Percentiles rank a stretch among this genome's conserved stretches.
Conservation (phyloP, 805 yeast genomes). For the Ogataea philodendri region DNA sequence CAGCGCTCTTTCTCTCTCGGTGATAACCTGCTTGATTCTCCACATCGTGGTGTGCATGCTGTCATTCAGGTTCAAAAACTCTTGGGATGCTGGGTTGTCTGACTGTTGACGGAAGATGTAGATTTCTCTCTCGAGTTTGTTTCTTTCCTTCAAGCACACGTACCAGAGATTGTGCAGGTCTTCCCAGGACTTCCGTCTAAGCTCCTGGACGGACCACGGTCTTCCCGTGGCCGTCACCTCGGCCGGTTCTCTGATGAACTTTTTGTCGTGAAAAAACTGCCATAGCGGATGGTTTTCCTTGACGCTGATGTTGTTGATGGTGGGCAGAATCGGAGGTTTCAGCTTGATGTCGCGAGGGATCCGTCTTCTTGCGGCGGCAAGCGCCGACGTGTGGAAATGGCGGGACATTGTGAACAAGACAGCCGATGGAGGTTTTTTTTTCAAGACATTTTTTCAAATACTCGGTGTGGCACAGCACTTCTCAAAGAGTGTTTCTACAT, state of each 20-base stretch:
- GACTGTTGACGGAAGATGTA: constrained; percentile 48
- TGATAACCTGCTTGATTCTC: constrained; percentile 80
- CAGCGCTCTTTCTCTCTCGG: constrained; percentile 78
- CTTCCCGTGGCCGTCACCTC: constrained; percentile 59
- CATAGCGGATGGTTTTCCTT: constrained; percentile 90
- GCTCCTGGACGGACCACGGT: constrained; percentile 84
- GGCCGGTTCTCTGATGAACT: constrained; percentile 56
- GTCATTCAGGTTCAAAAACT: constrained; percentile 32
- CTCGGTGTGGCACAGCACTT: constrained; percentile 3
- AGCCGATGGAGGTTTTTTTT: constrained; percentile 5
- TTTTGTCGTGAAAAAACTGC: constrained; percentile 76
- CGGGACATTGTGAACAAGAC: constrained; percentile 8
- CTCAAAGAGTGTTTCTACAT: too few relatives aligned
- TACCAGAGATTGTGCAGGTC: constrained; percentile 94
- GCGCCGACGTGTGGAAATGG: constrained; percentile 16
- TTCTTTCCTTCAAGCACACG: constrained; percentile 77
- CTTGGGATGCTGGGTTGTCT: constrained; percentile 26
- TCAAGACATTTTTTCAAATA: constrained; percentile 10
- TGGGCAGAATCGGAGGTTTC: constrained; percentile 83
- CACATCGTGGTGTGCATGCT: constrained; percentile 62
- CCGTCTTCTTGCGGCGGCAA: constrained; percentile 37
- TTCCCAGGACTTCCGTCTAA: constrained; percentile 86
- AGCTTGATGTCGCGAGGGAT: constrained; percentile 49
- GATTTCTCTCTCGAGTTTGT: constrained; percentile 71
- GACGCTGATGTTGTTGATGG: constrained; percentile 66